A percentile compares a stretch with the other conserved stretches of the same genome.
These are phyloP conservation scores for Luvunga scandens DNA, from an alignment of 345 rosid genomes.

Conservation along the genomic window DNA sequence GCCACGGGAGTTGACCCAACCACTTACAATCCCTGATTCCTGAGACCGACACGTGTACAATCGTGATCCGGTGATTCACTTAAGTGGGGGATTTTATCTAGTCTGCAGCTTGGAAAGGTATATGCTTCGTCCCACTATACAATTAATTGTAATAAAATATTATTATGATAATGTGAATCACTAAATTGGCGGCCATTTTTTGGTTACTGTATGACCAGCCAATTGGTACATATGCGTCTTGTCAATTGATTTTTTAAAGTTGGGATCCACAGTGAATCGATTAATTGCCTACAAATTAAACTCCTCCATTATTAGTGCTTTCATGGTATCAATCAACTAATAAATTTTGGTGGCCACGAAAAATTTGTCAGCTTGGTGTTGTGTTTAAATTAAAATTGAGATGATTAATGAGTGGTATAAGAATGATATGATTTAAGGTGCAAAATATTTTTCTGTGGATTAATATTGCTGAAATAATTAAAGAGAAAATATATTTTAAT, in stretches of 20 bases:
- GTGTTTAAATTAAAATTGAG: not conserved
- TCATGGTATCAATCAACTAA: not conserved
- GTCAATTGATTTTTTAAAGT: not conserved
- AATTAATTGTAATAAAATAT: not conserved
- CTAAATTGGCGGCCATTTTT: not conserved
- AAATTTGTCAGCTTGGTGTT: not conserved
- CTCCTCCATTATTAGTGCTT: not conserved
- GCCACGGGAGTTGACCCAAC: not conserved
- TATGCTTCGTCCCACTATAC: not conserved
- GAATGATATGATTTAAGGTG: not conserved
- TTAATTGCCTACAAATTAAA: not conserved
- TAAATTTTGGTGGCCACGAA: not conserved
- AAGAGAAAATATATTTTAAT: no score
- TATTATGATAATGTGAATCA: not conserved
- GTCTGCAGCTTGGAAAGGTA: not conserved
- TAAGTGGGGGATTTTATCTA: not conserved
- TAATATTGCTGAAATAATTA: no score
- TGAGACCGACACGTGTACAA: not conserved
- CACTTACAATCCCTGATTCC: not conserved
- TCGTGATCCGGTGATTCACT: not conserved
- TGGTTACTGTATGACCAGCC: not conserved
- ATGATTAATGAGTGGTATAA: not conserved
- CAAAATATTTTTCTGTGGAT: no score
- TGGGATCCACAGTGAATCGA: not conserved
- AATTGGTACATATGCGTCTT: not conserved